Conservation (phyloP, 108 stramenopile species). For the Discostella pseudostelligera region DNA sequence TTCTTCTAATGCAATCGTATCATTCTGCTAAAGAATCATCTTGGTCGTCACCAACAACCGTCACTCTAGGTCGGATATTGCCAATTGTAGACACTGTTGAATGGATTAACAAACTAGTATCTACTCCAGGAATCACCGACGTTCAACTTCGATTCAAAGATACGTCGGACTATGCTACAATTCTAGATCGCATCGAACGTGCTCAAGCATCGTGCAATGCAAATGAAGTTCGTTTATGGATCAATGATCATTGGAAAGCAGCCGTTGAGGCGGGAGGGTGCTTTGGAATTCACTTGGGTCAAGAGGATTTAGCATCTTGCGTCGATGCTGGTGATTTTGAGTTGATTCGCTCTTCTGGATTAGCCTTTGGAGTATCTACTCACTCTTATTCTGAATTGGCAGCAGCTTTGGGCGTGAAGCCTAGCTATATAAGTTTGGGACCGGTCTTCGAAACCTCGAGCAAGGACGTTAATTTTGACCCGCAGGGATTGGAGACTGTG, state of each 20-base stretch:
- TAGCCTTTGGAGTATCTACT: constrained; percentile 89
- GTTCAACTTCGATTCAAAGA: constrained; percentile 86
- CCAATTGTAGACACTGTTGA: constrained; percentile 82
- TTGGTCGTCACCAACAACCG: constrained; percentile 11
- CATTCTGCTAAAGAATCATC: constrained; percentile 18
- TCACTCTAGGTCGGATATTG: constrained; percentile 64
- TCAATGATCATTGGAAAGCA: constrained; percentile 88
- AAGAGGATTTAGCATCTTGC: constrained; percentile 86
- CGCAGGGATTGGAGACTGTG: constrained; percentile 78
- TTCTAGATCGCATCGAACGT: constrained; percentile 48
- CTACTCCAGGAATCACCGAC: constrained; percentile 58
- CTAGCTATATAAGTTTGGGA: constrained; percentile 88
- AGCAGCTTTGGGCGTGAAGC: constrained; percentile 77
- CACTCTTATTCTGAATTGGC: constrained; percentile 90
- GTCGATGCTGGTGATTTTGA: constrained; percentile 58
- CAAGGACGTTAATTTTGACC: constrained; percentile 85
- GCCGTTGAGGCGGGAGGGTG: constrained; percentile 70
- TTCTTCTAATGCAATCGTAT: constrained; percentile 47
- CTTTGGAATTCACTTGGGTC: constrained; percentile 92
- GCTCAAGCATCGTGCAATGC: constrained; percentile 61
- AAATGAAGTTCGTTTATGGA: constrained; percentile 79
- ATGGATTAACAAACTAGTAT: constrained; percentile 52
- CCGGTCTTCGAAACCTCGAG: constrained; percentile 86
- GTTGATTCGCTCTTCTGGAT: constrained; percentile 33
- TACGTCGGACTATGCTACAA: constrained; percentile 51